These are phyloP conservation scores for Noccaea bulbosa DNA, from an alignment of 345 rosid species.

Conservation along the genomic window DNA sequence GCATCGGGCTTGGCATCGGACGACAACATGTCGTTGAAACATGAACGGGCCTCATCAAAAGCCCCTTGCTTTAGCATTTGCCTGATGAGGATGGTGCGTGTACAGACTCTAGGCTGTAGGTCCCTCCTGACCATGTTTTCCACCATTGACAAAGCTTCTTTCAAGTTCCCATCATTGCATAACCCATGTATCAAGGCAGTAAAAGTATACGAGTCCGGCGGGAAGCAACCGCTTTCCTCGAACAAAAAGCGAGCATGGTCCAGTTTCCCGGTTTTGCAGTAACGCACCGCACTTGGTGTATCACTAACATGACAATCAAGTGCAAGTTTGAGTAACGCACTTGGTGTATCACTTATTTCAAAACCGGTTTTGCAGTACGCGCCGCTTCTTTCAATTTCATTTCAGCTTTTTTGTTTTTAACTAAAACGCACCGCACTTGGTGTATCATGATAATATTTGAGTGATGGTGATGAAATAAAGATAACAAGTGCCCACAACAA, in stretches of 20 bases:
- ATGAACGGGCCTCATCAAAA: conserved; percentile 52
- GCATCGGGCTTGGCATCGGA: conserved; percentile 51
- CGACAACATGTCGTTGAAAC: conserved; percentile 48
- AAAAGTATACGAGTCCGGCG: conserved; percentile 61
- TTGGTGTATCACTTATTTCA: too few relatives aligned
- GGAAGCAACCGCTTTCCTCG: conserved; percentile 55
- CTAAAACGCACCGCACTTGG: too few relatives aligned
- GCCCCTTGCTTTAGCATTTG: conserved; percentile 59
- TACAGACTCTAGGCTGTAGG: conserved; percentile 52
- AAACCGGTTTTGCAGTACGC: too few relatives aligned
- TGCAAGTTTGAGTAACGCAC: too few relatives aligned
- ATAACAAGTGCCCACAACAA: too few relatives aligned
- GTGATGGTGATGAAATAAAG: too few relatives aligned
- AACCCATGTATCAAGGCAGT: conserved; percentile 70
- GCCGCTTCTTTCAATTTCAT: too few relatives aligned
- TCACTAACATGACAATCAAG: too few relatives aligned
- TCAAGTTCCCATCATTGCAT: conserved; percentile 52
- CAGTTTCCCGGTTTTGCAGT: conserved; percentile 64
- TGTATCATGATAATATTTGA: too few relatives aligned
- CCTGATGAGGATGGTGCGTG: conserved; percentile 61
- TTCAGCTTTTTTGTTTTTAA: too few relatives aligned
- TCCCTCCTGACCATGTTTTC: conserved; percentile 54
- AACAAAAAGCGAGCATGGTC: conserved; percentile 56
- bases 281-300: too few relatives aligned
- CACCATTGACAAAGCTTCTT: conserved; percentile 51